phyloP scores from a whole-genome alignment of 179 eudicot genomes.

The Corrigiola litoralis region DNA sequence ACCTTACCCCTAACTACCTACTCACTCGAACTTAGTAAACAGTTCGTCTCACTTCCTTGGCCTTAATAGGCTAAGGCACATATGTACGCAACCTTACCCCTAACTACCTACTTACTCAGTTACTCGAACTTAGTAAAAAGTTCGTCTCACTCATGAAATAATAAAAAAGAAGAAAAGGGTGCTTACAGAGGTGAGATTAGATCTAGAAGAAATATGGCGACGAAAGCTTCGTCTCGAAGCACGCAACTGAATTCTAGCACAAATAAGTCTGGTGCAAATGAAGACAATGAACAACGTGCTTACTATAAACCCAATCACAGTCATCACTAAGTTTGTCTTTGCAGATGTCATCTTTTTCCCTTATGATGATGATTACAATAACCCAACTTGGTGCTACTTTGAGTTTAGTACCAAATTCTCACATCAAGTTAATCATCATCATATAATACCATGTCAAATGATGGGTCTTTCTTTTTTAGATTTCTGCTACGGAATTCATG shows the following conservation, averaged over 20 bases:
- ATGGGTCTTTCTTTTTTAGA: background rate
- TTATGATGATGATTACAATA: no score
- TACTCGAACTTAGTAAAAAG: no score
- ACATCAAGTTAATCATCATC: background rate
- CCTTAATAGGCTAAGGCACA: no score
- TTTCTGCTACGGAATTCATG: background rate
- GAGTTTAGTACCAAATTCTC: background rate
- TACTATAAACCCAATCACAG: slow-evolving; percentile 84
- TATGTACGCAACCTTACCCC: background rate
- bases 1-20: no score
- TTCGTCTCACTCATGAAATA: background rate
- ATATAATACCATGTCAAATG: background rate
- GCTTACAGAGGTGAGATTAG: slow-evolving; percentile 62
- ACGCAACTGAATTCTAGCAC: slow-evolving; percentile 70
- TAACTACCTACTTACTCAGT: no score
- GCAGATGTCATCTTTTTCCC: slow-evolving; percentile 41
- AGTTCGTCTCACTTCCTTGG: no score
- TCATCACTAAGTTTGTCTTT: slow-evolving; percentile 81
- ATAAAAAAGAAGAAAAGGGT: background rate
- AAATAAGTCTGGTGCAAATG: slow-evolving; percentile 83
- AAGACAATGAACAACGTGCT: slow-evolving; percentile 84
- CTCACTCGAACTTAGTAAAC: no score
- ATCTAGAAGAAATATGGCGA: slow-evolving; percentile 44
- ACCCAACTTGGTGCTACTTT: no score
- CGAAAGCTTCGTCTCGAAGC: slow-evolving; percentile 51